These are phyloP conservation scores for Leersia perrieri DNA, from an alignment of 176 grass and related monocot species.

Conservation along the genomic window DNA sequence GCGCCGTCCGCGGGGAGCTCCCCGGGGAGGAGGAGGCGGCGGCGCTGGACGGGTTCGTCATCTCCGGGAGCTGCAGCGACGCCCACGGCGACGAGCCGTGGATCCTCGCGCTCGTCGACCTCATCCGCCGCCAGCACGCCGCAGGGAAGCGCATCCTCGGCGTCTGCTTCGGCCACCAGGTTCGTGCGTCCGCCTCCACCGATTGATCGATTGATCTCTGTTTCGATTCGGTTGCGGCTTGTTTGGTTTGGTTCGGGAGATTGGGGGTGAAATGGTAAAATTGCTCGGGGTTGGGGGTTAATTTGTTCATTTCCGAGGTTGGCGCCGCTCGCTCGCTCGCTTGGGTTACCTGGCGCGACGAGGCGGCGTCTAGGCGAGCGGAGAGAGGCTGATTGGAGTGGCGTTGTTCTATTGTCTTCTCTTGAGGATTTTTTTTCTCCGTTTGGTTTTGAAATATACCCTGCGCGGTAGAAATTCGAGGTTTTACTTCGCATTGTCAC, in stretches of 20 bases:
- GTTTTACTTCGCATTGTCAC: background rate
- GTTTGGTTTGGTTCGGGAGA: too few relatives aligned
- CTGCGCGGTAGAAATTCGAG: background rate
- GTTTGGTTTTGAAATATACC: background rate
- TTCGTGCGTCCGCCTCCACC: background rate
- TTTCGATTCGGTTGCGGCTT: background rate
- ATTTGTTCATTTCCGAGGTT: background rate
- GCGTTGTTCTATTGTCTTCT: constrained; percentile 36
- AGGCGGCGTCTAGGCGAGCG: background rate
- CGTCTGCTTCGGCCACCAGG: constrained; percentile 98
- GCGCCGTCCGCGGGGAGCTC: constrained; percentile 62
- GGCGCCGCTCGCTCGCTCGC: background rate
- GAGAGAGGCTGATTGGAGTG: constrained; percentile 1
- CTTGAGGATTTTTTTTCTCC: background rate
- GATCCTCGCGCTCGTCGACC: constrained; percentile 60
- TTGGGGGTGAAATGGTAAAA: constrained; percentile 16
- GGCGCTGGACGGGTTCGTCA: constrained; percentile 54
- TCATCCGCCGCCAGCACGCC: constrained; percentile 48
- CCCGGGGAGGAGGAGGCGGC: constrained; percentile 46
- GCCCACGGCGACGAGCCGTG: constrained; percentile 68
- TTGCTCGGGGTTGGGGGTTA: too few relatives aligned
- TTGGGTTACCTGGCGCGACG: background rate
- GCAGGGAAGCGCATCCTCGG: constrained; percentile 76
- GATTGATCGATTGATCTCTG: background rate
- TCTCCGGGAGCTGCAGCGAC: constrained; percentile 88